Evolutionary conservation across 2,329 filamentous ascomycete genomes (phyloP).

Genomic region (Alternaria sp.): DNA sequence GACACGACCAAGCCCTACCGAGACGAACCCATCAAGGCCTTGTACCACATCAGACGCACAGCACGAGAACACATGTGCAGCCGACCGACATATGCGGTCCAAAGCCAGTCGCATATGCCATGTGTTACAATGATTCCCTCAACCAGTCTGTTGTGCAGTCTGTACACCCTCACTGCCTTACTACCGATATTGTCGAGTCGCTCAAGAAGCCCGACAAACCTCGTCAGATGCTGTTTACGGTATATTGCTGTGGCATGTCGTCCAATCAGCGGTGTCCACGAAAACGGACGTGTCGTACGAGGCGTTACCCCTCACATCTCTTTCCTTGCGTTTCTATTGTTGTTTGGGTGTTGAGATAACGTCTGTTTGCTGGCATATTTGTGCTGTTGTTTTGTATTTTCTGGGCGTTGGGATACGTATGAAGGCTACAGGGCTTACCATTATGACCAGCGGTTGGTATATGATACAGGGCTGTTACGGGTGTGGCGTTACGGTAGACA

Average conservation of each 20-base stretch:
- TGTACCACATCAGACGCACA: neutral
- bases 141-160: neutral
- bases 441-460: neutral
- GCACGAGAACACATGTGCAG: neutral
- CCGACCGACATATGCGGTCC: neutral
- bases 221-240: neutral
- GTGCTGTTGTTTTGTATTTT: no score
- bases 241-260: neutral
- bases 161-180: neutral
- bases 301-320: no score
- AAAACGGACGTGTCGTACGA: neutral
- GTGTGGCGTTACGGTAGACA: neutral
- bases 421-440: neutral
- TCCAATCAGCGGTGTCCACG: neutral
- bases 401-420: slow-evolving; percentile 9
- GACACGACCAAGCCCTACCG: neutral
- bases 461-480: neutral
- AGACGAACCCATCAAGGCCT: neutral
- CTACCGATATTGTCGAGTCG: neutral
- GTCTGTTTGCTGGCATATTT: neutral
- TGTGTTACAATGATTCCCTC: neutral
- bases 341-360: no score
- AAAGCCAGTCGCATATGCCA: neutral
- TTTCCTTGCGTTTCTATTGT: no score
- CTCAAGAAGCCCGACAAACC: neutral